A percentile compares a stretch with the other conserved stretches of the same genome.
These are phyloP conservation scores for Spergularia marina DNA, from an alignment of 148 eudicot species.

Conservation along the genomic window DNA sequence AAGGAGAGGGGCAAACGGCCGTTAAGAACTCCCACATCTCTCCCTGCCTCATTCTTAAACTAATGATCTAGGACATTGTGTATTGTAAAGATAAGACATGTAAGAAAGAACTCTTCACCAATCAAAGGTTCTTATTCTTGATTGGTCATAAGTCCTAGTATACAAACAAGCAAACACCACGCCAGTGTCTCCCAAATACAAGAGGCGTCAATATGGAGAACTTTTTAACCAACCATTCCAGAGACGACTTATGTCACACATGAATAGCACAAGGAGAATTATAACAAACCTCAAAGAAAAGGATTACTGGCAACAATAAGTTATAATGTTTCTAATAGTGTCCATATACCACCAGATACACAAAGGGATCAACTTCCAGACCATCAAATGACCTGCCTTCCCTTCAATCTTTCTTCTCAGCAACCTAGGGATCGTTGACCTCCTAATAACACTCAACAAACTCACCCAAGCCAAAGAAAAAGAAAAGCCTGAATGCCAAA, in stretches of 20 bases:
- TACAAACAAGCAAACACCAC: too few species aligned
- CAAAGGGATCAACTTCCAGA: not conserved
- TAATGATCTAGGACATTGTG: not conserved
- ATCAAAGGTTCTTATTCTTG: too few species aligned
- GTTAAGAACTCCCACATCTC: slow-evolving; percentile 4
- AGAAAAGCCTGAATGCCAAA: too few species aligned
- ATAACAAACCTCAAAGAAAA: not conserved
- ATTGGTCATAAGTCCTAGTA: too few species aligned
- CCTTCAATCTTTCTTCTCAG: not conserved
- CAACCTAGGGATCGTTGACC: not conserved
- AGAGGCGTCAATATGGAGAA: not conserved
- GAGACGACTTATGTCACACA: not conserved
- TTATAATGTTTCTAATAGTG: not conserved
- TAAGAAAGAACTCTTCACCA: too few species aligned
- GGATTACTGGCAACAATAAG: not conserved
- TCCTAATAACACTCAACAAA: not conserved
- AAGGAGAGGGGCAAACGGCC: slow-evolving; percentile 16
- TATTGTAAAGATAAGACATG: too few species aligned
- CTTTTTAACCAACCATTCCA: not conserved
- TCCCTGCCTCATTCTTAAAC: slow-evolving; percentile 13
- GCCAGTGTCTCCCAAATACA: too few species aligned
- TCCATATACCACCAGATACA: not conserved
- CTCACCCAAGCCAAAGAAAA: not conserved
- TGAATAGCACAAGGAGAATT: not conserved
- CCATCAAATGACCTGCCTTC: not conserved